Percentiles rank a stretch among this genome's conserved stretches.
phyloP scores from a whole-genome alignment of 176 grass and related monocot species.

The Phoenix roebelenii region DNA sequence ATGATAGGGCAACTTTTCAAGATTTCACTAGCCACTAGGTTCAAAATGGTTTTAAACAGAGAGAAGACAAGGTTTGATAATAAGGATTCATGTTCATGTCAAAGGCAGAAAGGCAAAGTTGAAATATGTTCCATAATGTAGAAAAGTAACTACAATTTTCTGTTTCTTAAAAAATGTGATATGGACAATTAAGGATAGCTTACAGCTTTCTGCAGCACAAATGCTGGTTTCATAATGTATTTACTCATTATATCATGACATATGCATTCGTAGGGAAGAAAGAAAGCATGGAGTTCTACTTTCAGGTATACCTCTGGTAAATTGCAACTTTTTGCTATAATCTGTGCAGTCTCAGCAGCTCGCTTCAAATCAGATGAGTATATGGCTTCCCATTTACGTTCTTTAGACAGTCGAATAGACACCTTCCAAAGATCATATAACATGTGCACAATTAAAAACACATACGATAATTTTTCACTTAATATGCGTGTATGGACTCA shows the following conservation, averaged over 20 bases:
- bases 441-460: conserved; percentile 34
- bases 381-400: conserved; percentile 51
- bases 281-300: background rate
- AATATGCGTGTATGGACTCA: background rate
- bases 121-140: too few species aligned
- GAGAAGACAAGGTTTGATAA: too few species aligned
- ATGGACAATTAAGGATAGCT: too few species aligned
- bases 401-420: conserved; percentile 56
- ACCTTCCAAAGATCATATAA: conserved; percentile 36
- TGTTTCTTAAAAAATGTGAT: too few species aligned
- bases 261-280: background rate
- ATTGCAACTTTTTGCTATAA: conserved; percentile 52
- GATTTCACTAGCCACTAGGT: too few species aligned
- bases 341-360: conserved; percentile 61
- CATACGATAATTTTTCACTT: background rate
- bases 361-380: conserved; percentile 93
- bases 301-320: conserved; percentile 49
- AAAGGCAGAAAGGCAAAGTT: too few species aligned
- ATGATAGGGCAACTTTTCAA: too few species aligned
- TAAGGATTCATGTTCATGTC: too few species aligned
- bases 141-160: too few species aligned
- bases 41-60: too few species aligned
- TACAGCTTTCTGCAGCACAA: too few species aligned
- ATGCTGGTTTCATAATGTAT: too few species aligned
- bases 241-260: background rate